phyloP scores from a whole-genome alignment of 176 grass and related monocot species.

The Avena sativa region DNA sequence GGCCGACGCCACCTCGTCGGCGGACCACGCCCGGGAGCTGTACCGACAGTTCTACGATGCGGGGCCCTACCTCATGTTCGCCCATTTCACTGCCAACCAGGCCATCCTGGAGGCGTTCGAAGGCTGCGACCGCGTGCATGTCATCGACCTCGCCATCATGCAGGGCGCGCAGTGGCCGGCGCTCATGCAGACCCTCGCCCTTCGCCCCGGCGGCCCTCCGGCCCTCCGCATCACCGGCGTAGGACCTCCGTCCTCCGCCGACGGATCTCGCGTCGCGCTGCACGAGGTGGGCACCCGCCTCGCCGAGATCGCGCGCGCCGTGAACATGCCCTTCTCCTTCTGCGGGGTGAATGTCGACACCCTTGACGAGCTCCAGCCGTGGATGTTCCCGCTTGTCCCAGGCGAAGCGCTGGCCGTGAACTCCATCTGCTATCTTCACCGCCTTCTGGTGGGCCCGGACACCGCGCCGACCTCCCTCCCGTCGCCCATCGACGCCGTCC shows the following conservation, averaged over 20 bases:
- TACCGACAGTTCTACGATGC: slow-evolving; percentile 69
- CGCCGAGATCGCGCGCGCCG: slow-evolving; percentile 52
- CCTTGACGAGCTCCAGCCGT: slow-evolving; percentile 44
- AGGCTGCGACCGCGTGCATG: slow-evolving; percentile 46
- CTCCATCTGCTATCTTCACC: slow-evolving; percentile 67
- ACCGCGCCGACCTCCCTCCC: neutral
- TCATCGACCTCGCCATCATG: slow-evolving; percentile 65
- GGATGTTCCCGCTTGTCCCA: slow-evolving; percentile 47
- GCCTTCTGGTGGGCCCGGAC: slow-evolving; percentile 61
- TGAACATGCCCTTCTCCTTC: slow-evolving; percentile 63
- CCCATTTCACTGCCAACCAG: slow-evolving; percentile 66
- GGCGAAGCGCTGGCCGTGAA: slow-evolving; percentile 68
- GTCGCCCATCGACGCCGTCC: slow-evolving; percentile 57
- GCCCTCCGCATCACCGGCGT: slow-evolving; percentile 63
- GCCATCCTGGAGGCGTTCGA: slow-evolving; percentile 59
- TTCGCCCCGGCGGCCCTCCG: slow-evolving; percentile 50
- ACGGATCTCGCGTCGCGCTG: slow-evolving; percentile 46
- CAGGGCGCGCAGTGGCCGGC: slow-evolving; percentile 66
- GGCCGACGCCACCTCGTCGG: neutral
- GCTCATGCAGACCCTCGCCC: slow-evolving; percentile 53
- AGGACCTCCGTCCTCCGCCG: neutral
- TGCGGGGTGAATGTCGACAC: slow-evolving; percentile 42
- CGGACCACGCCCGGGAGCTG: slow-evolving; percentile 26
- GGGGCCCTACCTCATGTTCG: slow-evolving; percentile 80
- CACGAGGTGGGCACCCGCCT: slow-evolving; percentile 67